Evolutionary conservation across 1,284 basidiomycete species (phyloP), one percentile per base, ranked within the genome.

Genomic region (Sanguinoderma infundibulare): DNA sequence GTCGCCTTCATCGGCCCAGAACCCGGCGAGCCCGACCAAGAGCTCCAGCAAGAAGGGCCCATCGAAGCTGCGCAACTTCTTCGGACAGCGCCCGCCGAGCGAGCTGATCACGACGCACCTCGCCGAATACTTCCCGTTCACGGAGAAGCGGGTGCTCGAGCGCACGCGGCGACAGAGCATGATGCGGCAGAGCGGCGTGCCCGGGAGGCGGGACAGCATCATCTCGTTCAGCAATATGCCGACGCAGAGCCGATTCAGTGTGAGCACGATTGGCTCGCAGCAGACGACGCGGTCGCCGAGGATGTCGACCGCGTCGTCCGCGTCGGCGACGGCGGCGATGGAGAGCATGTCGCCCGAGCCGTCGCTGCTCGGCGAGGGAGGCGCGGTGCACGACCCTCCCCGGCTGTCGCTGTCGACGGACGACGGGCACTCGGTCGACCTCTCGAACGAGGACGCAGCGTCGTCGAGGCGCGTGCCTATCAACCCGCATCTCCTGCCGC

Each of bases 101-200:
- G 97, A 99, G 75, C 86, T 99, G 67, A 99, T 99, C 78, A 95
- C 96, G 34, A 97, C 85, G n/a, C 96, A 99, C 73, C 77, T 99
- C 46, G 89, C 92, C 22, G 96, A 98, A 62, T 99, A 94, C 80
- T 99, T 99, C 86, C 98, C 97, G 1, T 85, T 87, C 62, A 91
- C 95, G 1, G 94, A 98, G 78, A 95, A 92, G 78, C 95, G 91
- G 74, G 91, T 92, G 46, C 79, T 98, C 55, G 86, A 92, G 70
- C 90, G 94, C 60, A 94, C 94, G 1, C 86, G 89, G 24, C 81
- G 96, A 46, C 87, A 96, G 73, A 95, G 93, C 72, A 92, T 96
- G 86, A 85, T 94, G 81, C 78, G 75, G 28, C 69, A 69, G 39
- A 67, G 69, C 49, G 74, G 70, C 39, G 50, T 69, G 28, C 59